Conservation (phyloP, 1,139 yeast genomes). For the Pichia sp. region DNA sequence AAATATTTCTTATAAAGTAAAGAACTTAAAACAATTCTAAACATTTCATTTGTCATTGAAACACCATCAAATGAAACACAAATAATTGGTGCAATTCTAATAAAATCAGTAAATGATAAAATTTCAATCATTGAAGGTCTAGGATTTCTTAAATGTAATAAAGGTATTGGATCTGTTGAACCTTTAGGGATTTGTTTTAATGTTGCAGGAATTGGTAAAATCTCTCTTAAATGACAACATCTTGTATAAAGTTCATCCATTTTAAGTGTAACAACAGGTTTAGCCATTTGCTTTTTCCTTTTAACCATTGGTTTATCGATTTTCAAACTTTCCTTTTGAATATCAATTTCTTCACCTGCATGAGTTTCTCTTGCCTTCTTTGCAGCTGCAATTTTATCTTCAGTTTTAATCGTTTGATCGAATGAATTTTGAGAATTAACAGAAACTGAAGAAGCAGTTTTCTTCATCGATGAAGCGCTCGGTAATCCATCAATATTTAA, state of each 20-base stretch:
- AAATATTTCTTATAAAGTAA: conserved; percentile 53
- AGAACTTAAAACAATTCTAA: conserved; percentile 53
- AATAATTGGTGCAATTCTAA: conserved; percentile 64
- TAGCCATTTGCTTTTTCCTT: conserved; percentile 37
- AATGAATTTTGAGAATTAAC: conserved; percentile 16
- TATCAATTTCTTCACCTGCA: conserved; percentile 13
- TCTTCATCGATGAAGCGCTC: conserved; percentile 31
- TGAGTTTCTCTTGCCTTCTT: conserved; percentile 22
- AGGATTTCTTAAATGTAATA: conserved; percentile 61
- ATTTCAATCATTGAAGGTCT: conserved; percentile 69
- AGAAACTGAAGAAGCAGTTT: conserved; percentile 11
- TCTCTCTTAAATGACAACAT: conserved; percentile 89
- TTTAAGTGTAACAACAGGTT: conserved; percentile 38
- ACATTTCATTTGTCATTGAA: conserved; percentile 53
- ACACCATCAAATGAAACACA: conserved; percentile 70
- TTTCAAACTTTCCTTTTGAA: conserved; percentile 26
- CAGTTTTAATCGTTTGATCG: conserved; percentile 24
- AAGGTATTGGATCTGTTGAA: conserved; percentile 59
- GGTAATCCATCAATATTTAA: conserved; percentile 19
- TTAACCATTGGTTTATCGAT: conserved; percentile 47
- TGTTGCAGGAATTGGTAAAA: conserved; percentile 88
- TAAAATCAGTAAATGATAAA: conserved; percentile 66
- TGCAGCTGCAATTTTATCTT: conserved; percentile 26
- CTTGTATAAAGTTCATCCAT: conserved; percentile 76
- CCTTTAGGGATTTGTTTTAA: conserved; percentile 68